Percentiles rank a stretch among this genome's conserved stretches.
Conservation (phyloP, 768 basidiomycete species). For the Leccinum rimulosum region DNA sequence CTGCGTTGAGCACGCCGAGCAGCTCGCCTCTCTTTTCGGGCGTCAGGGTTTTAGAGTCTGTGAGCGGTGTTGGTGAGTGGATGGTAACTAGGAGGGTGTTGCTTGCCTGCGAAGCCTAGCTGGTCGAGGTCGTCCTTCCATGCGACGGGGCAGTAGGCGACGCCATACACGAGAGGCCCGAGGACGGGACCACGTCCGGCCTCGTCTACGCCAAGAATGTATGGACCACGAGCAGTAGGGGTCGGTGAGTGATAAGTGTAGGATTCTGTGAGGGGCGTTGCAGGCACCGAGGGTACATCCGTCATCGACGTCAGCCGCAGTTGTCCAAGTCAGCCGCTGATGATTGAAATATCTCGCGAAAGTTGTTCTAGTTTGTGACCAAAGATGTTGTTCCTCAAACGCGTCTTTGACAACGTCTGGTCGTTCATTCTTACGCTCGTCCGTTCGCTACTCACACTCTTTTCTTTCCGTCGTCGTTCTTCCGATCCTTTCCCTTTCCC, state of each 20-base stretch:
- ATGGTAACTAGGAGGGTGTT: background rate
- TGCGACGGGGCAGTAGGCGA: conserved; percentile 85
- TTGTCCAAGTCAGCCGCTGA: background rate
- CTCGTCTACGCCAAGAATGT: conserved; percentile 98
- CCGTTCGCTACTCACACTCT: conserved; percentile 24
- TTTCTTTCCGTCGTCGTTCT: conserved; percentile 13
- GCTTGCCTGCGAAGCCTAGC: conserved; percentile 87
- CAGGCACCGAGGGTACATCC: conserved; percentile 55
- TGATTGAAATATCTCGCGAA: conserved; percentile 5
- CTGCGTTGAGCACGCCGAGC: conserved; percentile 63
- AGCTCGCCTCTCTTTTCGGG: conserved; percentile 64
- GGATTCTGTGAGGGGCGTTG: conserved; percentile 58
- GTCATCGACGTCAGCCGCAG: background rate
- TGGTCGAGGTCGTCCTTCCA: conserved; percentile 72
- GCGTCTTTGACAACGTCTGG: conserved; percentile 21
- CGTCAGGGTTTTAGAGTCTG: conserved; percentile 92
- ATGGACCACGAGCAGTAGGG: conserved; percentile 71
- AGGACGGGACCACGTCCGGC: conserved; percentile 95
- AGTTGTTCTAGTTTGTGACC: background rate
- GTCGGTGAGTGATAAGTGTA: conserved; percentile 76
- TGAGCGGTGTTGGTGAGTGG: background rate
- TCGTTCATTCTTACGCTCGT: conserved; percentile 28
- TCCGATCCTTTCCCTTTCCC: conserved; percentile 14
- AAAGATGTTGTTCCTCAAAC: conserved; percentile 19
- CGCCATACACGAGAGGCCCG: conserved; percentile 93